Conservation (phyloP, 345 rosid species). For the Microcos paniculata region DNA sequence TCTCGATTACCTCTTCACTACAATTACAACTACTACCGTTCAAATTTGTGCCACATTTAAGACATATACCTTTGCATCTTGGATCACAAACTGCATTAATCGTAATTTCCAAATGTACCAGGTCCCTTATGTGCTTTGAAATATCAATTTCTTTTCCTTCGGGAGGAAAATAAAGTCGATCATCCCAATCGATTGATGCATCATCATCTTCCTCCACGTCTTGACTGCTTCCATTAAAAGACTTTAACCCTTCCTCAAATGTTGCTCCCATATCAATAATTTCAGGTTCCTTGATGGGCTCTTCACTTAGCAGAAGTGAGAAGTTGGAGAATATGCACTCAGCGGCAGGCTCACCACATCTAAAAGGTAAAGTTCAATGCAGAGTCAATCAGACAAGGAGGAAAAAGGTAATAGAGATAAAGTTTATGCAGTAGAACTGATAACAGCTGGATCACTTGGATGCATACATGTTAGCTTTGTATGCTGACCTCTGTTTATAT, state of each 20-base stretch:
- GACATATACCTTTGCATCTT: conserved; percentile 76
- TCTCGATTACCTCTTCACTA: conserved; percentile 40
- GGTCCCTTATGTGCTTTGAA: conserved; percentile 78
- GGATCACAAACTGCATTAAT: conserved; percentile 63
- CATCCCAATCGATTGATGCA: conserved; percentile 72
- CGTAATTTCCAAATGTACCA: conserved; percentile 77
- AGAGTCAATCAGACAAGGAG: not conserved
- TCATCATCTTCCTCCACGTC: conserved; percentile 50
- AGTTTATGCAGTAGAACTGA: not conserved
- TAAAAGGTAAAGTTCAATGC: conserved; percentile 23
- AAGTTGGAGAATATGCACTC: conserved; percentile 76
- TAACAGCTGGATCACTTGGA: no score
- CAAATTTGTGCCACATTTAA: conserved; percentile 72
- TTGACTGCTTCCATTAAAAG: conserved; percentile 20
- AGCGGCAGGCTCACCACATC: conserved; percentile 77
- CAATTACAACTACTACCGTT: conserved; percentile 66
- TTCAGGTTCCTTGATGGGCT: conserved; percentile 71
- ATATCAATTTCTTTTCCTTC: conserved; percentile 74
- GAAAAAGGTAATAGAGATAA: not conserved
- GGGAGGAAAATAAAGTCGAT: conserved; percentile 65
- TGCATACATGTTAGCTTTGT: no score
- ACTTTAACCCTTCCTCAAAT: conserved; percentile 34
- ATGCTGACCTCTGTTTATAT: no score
- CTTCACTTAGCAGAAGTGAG: conserved; percentile 64
- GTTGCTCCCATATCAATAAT: conserved; percentile 51